Base-by-base conservation (phyloP, 371 early-diverging fungal genomes). In the Haplosporangium sp. region DNA sequence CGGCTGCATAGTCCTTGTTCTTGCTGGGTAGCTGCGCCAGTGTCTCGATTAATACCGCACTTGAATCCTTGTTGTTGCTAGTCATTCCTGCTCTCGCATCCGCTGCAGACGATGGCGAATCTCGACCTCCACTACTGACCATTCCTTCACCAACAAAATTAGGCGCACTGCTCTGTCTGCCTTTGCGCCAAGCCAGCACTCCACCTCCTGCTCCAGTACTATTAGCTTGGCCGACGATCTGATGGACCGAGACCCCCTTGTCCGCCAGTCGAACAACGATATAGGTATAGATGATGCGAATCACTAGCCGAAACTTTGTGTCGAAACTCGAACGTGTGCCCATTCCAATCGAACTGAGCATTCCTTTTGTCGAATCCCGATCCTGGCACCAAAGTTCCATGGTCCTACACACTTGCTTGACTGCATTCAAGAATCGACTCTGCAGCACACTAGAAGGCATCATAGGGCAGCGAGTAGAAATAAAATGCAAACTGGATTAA, bases 321-420 rank as follows among this genome's bases (percentile, higher is more conserved):
- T 79, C 80, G 18, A 77, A 62, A 13, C 55, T 68, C n/a, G 69
- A 73, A 3, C 69, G 71, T 11, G 67, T 60, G 14, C 77, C 72
- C 67, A 71, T 77, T 12, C 77, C 77, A 12, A 77, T 64, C 0
- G 77, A 71, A 43, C 77, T 60, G 11, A 77, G 46, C 63, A 77
- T 64, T 0, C 77, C 72, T 40, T 69, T 77, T 5, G 72, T 59
- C 6, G 71, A 61, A 53, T 71, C 77, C 40, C 72, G 65, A 37
- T 79, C 80, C 46, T 73, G 80, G 40, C 29, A 73, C 80, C 80
- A 79, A 1, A 48, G 37, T 20, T 79, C 80, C 0, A 79, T 43
- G 0, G 69, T 65, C 55, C 65, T 60, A 40, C 80, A 79, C 20
- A 79, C 66, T 21, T 68, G 69, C 42, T 55, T 64, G 18, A 79